Percentiles rank a stretch among this genome's conserved stretches.
phyloP scores from a whole-genome alignment of 306 rosid species.

The Senna siamea region DNA sequence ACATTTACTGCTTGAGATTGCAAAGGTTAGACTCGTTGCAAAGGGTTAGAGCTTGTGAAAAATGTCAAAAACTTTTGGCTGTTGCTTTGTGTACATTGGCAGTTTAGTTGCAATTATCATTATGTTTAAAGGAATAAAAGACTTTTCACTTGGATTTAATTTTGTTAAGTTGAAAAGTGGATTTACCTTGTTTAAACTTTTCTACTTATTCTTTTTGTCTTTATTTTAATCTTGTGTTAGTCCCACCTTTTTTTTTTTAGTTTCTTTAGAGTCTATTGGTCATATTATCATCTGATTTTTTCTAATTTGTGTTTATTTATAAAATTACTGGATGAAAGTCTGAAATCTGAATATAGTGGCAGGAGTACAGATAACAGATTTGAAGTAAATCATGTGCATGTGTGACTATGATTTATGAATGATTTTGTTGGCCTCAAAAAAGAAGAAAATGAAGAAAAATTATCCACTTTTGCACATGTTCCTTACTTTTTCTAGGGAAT shows the following conservation, averaged over 20 bases:
- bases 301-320: not conserved
- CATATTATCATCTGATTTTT: too few relatives aligned
- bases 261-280: not conserved
- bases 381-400: too few relatives aligned
- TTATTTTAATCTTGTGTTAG: not conserved
- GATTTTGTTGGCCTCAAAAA: too few relatives aligned
- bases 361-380: too few relatives aligned
- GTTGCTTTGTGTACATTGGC: not conserved
- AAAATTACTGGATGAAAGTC: not conserved
- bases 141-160: not conserved
- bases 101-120: not conserved
- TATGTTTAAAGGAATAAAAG: not conserved
- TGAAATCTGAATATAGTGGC: not conserved
- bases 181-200: too few relatives aligned
- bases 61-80: slow-evolving; percentile 12
- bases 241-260: not conserved
- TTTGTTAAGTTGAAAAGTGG: too few relatives aligned
- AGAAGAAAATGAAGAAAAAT: too few relatives aligned
- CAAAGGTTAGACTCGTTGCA: slow-evolving; percentile 73
- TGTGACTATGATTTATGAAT: too few relatives aligned
- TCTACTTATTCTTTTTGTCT: not conserved
- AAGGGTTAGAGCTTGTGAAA: slow-evolving; percentile 20
- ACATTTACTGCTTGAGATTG: slow-evolving; percentile 91
- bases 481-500: too few relatives aligned
- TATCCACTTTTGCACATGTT: too few relatives aligned